A percentile compares a stretch with the other conserved stretches of the same genome.
phyloP scores from a whole-genome alignment of 2,329 filamentous ascomycete genomes.

The Cytospora schulzeri region DNA sequence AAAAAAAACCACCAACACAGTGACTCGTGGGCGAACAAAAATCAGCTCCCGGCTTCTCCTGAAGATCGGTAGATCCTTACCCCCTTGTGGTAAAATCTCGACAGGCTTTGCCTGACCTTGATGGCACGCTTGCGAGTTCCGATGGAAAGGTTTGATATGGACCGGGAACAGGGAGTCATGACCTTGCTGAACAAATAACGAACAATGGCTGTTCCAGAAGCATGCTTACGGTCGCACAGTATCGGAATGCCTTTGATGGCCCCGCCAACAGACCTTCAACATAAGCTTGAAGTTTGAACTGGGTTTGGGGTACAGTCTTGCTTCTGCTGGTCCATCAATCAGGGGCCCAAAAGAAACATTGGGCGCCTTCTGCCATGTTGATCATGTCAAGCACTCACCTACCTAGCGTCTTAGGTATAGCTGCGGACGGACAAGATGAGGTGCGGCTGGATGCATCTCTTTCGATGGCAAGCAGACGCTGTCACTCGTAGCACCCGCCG shows the following conservation, averaged over 20 bases:
- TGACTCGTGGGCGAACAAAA: conserved; percentile 8
- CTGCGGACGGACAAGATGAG: conserved; percentile 3
- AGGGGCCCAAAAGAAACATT: background rate
- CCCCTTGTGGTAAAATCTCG: conserved; percentile 8
- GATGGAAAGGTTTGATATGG: background rate
- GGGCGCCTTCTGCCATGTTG: background rate
- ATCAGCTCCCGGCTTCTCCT: conserved; percentile 13
- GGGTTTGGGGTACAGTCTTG: background rate
- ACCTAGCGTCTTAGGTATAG: background rate
- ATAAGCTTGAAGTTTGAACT: background rate
- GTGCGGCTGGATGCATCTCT: conserved; percentile 1
- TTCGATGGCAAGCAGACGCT: background rate
- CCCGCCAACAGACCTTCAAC: no score
- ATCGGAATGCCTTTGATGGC: no score
- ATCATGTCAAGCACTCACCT: background rate
- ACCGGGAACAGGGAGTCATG: background rate
- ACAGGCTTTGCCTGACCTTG: background rate
- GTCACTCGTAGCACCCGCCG: conserved; percentile 2
- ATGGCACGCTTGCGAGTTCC: background rate
- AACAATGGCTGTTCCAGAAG: background rate
- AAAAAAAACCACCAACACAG: background rate
- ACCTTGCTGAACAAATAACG: background rate
- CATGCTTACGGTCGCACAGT: background rate
- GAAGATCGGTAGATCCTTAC: conserved; percentile 25
- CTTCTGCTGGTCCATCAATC: background rate